phyloP scores from a whole-genome alignment of 1,284 basidiomycete genomes.

The Pseudozyma tsukubaensis region DNA sequence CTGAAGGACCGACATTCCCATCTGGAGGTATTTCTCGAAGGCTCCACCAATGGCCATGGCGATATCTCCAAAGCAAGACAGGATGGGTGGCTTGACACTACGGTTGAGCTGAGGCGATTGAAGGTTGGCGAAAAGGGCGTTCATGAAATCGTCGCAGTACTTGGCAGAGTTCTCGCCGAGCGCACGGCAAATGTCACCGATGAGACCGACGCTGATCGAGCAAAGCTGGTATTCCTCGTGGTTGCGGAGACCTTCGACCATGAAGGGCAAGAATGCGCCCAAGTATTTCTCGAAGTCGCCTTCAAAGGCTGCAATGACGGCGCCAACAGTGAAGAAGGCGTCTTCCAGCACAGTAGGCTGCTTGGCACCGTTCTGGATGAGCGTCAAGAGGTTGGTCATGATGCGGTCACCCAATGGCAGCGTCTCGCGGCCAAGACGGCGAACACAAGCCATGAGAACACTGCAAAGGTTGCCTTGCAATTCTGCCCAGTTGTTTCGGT shows the following conservation, averaged over 20 bases:
- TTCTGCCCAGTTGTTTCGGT: conserved; percentile 99
- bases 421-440: conserved; percentile 84
- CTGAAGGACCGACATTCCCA: conserved; percentile 88
- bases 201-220: conserved; percentile 93
- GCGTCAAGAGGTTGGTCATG: conserved; percentile 89
- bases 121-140: conserved; percentile 87
- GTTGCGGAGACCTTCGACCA: conserved; percentile 88
- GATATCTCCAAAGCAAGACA: conserved; percentile 96
- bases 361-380: conserved; percentile 86
- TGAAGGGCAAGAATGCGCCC: conserved; percentile 86
- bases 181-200: conserved; percentile 93
- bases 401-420: conserved; percentile 90
- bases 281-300: conserved; percentile 88
- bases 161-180: conserved; percentile 84
- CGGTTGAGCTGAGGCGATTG: conserved; percentile 90
- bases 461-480: conserved; percentile 95
- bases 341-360: conserved; percentile 97
- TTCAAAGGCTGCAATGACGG: conserved; percentile 79
- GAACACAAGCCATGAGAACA: conserved; percentile 62
- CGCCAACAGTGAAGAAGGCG: conserved; percentile 93
- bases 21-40: conserved; percentile 90
- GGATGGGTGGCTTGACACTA: conserved; percentile 94
- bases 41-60: conserved; percentile 86
- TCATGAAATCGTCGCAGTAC: conserved; percentile 90
- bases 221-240: conserved; percentile 96